Evolutionary conservation across 306 rosid species (phyloP).

Genomic region (Erythrophleum fordii): DNA sequence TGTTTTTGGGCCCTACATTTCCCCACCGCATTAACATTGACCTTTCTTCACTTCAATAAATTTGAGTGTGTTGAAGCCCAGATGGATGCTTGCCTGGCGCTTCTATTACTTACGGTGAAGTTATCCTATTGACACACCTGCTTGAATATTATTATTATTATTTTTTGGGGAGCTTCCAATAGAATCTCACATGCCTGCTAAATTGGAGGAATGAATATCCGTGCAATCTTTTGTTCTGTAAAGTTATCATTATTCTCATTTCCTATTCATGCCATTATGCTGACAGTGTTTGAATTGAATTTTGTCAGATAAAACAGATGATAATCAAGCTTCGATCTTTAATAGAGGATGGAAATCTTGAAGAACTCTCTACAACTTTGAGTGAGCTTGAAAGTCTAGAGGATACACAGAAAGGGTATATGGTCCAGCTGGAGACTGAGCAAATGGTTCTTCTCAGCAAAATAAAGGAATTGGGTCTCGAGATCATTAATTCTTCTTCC

Average conservation of each 20-base stretch:
- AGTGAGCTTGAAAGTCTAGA: constrained; percentile 66
- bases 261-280: neutral
- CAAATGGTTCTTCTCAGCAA: constrained; percentile 73
- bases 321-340: constrained; percentile 52
- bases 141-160: no score
- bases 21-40: no score
- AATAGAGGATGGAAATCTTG: constrained; percentile 56
- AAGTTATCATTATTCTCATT: constrained; percentile 7
- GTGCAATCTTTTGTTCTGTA: neutral
- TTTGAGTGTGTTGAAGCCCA: no score
- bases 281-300: constrained; percentile 9
- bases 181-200: neutral
- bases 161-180: no score
- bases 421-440: constrained; percentile 71
- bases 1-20: no score
- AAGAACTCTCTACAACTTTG: constrained; percentile 52
- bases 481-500: constrained; percentile 52
- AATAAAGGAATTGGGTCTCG: constrained; percentile 68
- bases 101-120: no score
- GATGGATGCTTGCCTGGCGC: no score
- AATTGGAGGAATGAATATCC: neutral
- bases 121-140: no score
- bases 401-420: constrained; percentile 64
- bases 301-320: constrained; percentile 62
- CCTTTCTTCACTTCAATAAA: no score